Evolutionary conservation across 2,329 filamentous ascomycete species (phyloP).

Genomic region (Calonectria naviculata): DNA sequence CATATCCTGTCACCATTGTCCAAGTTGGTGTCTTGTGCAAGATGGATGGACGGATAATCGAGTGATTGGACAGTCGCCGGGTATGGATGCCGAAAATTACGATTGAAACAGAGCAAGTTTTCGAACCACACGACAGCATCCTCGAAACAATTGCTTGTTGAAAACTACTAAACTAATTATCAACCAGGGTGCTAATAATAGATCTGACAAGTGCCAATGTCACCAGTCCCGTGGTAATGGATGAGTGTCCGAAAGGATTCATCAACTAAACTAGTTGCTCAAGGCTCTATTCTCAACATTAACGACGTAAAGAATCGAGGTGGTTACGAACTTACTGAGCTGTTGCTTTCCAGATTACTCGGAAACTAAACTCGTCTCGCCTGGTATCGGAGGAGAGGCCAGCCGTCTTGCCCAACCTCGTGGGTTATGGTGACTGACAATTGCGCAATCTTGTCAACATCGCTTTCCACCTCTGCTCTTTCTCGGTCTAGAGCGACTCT

Average conservation of each 20-base stretch:
- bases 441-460: background rate
- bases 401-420: background rate
- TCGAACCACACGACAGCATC: background rate
- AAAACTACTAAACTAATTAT: background rate
- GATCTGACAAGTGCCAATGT: no score
- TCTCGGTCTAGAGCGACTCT: background rate
- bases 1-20: background rate
- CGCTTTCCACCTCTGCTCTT: no score
- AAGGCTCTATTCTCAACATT: background rate
- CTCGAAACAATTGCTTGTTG: no score
- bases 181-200: no score
- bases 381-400: background rate
- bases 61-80: background rate
- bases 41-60: background rate
- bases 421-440: background rate
- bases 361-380: background rate
- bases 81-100: no score
- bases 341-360: background rate
- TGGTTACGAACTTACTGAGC: background rate
- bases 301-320: background rate
- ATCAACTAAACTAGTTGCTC: no score
- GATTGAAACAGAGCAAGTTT: background rate
- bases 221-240: background rate
- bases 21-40: background rate
- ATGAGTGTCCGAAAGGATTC: background rate